phyloP scores from a whole-genome alignment of 345 rosid genomes.

The Eucalyptus dawsonii region DNA sequence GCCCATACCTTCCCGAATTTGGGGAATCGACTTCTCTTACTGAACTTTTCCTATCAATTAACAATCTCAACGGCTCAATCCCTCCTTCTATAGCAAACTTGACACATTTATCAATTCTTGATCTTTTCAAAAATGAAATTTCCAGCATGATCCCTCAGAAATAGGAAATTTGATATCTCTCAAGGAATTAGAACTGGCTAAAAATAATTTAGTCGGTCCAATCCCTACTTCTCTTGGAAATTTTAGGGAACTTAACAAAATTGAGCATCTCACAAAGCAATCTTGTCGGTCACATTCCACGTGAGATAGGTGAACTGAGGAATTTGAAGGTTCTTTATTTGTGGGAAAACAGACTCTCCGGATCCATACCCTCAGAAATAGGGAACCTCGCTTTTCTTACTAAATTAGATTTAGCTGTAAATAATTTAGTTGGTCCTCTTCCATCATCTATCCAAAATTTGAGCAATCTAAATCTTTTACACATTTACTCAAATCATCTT shows the following conservation, averaged over 20 bases:
- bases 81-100: not conserved
- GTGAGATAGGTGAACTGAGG: not conserved
- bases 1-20: not conserved
- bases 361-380: not conserved
- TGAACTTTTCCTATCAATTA: not conserved
- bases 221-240: not conserved
- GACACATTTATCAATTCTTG: not conserved
- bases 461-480: not conserved
- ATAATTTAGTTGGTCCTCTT: not conserved
- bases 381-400: not conserved
- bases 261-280: not conserved
- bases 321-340: not conserved
- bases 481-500: not conserved
- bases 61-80: not conserved
- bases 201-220: not conserved
- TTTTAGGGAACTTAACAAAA: not conserved
- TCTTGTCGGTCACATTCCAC: not conserved
- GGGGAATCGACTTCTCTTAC: not conserved
- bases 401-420: not conserved
- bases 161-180: not conserved
- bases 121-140: not conserved
- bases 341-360: not conserved
- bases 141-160: not conserved
- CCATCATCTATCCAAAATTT: not conserved
- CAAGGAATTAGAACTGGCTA: not conserved